Conservation (phyloP, 2,329 filamentous ascomycete species). For the Podosphaera aphanis region DNA sequence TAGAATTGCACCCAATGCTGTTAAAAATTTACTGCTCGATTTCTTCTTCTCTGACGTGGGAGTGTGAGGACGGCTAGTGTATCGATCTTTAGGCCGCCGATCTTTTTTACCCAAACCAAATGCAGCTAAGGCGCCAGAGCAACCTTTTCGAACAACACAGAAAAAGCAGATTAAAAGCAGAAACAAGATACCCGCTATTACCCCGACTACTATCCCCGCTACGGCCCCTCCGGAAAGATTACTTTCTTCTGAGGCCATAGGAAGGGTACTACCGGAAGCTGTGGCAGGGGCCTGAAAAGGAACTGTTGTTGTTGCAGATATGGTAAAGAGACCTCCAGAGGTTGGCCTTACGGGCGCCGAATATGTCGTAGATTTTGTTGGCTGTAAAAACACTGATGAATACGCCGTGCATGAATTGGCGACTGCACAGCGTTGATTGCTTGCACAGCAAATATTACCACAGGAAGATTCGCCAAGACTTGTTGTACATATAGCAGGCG, state of each 20-base stretch:
- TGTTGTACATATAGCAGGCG: constrained; percentile 27
- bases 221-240: constrained; percentile 47
- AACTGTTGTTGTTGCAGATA: constrained; percentile 23
- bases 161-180: constrained; percentile 52
- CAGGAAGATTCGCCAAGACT: constrained; percentile 34
- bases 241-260: constrained; percentile 5
- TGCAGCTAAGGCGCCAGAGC: constrained; percentile 32
- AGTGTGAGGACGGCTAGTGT: constrained; percentile 22
- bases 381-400: constrained; percentile 1
- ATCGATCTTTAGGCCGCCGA: constrained; percentile 32
- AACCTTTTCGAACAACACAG: constrained; percentile 41
- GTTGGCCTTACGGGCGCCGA: constrained; percentile 26
- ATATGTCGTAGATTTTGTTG: constrained; percentile 7
- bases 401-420: constrained; percentile 8
- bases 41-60: constrained; percentile 27
- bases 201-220: constrained; percentile 58
- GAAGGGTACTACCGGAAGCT: constrained; percentile 20
- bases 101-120: constrained; percentile 34
- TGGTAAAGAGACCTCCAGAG: constrained; percentile 25
- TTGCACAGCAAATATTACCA: constrained; percentile 46
- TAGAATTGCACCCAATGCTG: constrained; percentile 19
- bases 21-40: constrained; percentile 27
- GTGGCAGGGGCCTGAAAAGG: constrained; percentile 28
- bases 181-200: constrained; percentile 40
- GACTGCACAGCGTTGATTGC: constrained; percentile 39